A percentile compares a stretch with the other conserved stretches of the same genome.
Evolutionary conservation across 2,329 filamentous ascomycete species (phyloP).

Genomic region (Aspergillus quadrilineatus): DNA sequence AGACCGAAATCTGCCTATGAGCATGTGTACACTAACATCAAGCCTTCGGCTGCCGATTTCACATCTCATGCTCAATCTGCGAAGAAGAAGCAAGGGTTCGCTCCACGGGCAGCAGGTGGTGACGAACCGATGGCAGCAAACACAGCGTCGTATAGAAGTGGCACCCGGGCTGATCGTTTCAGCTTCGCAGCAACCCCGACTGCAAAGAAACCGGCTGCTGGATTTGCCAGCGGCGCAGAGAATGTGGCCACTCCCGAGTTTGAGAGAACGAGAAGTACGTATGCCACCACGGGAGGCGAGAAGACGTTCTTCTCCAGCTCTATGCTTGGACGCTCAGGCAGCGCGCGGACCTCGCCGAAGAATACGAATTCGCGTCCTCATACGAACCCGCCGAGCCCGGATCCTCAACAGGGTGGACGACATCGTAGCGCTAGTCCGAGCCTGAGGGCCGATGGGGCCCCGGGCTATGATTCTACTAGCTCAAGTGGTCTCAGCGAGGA

Average conservation of each 20-base stretch:
- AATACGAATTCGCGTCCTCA: conserved; percentile 34
- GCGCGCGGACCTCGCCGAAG: conserved; percentile 52
- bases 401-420: conserved; percentile 30
- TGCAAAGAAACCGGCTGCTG: conserved; percentile 42
- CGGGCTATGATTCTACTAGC: conserved; percentile 37
- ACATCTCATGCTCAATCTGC: conserved; percentile 41
- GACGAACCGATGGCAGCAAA: conserved; percentile 59
- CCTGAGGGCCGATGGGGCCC: conserved; percentile 32
- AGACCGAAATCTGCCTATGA: conserved; percentile 44
- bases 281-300: conserved; percentile 56
- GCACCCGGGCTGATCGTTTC: conserved; percentile 35
- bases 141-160: conserved; percentile 51
- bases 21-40: conserved; percentile 33
- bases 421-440: conserved; percentile 48
- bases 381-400: conserved; percentile 39
- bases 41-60: conserved; percentile 32
- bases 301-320: conserved; percentile 56
- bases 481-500: conserved; percentile 40
- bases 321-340: conserved; percentile 53
- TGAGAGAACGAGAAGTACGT: conserved; percentile 55
- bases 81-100: conserved; percentile 57
- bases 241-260: conserved; percentile 37
- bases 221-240: conserved; percentile 30
- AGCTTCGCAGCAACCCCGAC: conserved; percentile 43
- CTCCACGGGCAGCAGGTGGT: conserved; percentile 58